Base-by-base conservation (phyloP, 768 basidiomycete species). In the Auricularia sp. region DNA sequence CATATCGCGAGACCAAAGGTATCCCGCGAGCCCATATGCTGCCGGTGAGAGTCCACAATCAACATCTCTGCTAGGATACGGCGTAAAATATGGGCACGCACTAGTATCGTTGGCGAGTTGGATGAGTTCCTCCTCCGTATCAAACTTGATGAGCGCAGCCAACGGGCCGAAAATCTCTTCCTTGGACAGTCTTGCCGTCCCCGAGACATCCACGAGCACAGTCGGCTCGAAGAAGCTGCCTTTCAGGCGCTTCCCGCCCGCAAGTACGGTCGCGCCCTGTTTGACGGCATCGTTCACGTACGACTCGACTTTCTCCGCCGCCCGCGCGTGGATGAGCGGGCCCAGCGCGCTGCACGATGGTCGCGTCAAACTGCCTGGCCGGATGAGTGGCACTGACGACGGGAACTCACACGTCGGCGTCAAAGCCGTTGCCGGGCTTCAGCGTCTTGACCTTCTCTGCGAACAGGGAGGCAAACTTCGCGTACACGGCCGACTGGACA, bases 81-180 rank as follows among this genome's bases (percentile, higher is more conserved):
- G 29, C 29, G 29, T 3, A 29, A 29, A 29, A 29, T 29, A 29
- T 29, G 29, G 29, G 29, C 29, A 10, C 47, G 18, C 18, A 51
- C 47, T 18, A 0, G 87, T 81, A 69, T 83, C 78, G 75, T 99
- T 98, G 37, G 96, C 96, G 62, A 93, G 75, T 69, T 81, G 80
- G 64, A 98, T 80, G 0, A 94, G 94, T 74, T 98, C 90, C 56
- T 94, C 94, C 76, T 99, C 97, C 0, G 93, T 94, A 74, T 91
- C 86, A 72, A 99, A 99, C 72, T 88, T 88, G 73, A 83, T 87
- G 29, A 99, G 77, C 7, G 90, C 89, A 0, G 94, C 94, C 47
- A 96, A 75, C 0, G 93, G 95, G 0, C 96, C 97, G 71, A 99
- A 99, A 0, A 97, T 98, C 80, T 99, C 97, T 73, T 98, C 97